These are phyloP conservation scores for Solanum hybrid DNA, from an alignment of 305 asterid genomes.

Conservation along the genomic window DNA sequence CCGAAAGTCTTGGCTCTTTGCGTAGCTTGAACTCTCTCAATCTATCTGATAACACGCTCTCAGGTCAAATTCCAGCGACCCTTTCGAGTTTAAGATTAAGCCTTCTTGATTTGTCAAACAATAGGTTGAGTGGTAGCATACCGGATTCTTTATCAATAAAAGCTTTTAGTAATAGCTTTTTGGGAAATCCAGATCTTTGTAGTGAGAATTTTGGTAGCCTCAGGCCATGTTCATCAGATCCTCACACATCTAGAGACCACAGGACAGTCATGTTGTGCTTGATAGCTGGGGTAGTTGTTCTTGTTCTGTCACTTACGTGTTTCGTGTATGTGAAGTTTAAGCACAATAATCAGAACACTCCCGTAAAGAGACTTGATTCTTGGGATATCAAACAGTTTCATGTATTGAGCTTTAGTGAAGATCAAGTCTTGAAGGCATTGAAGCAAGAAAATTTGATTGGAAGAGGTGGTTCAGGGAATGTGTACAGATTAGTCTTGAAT, in stretches of 20 bases:
- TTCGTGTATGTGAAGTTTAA: slow-evolving; percentile 17
- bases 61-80: slow-evolving; percentile 27
- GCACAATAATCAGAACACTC: slow-evolving; percentile 1
- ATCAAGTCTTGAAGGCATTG: slow-evolving; percentile 23
- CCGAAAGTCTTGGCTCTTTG: slow-evolving; percentile 25
- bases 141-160: slow-evolving; percentile 25
- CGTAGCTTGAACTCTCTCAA: slow-evolving; percentile 29
- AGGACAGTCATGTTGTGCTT: slow-evolving; percentile 16
- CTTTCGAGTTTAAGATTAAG: slow-evolving; percentile 22
- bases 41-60: slow-evolving; percentile 25
- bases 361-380: slow-evolving; percentile 16
- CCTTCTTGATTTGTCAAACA: slow-evolving; percentile 33
- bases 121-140: slow-evolving; percentile 19
- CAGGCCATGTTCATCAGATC: slow-evolving; percentile 16
- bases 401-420: slow-evolving; percentile 30
- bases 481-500: slow-evolving; percentile 22
- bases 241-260: slow-evolving; percentile 4
- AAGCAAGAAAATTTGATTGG: slow-evolving; percentile 36
- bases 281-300: slow-evolving; percentile 13
- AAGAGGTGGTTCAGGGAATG: slow-evolving; percentile 37
- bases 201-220: slow-evolving; percentile 9
- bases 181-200: slow-evolving; percentile 34
- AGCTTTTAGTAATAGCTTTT: slow-evolving; percentile 22
- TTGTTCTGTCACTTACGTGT: slow-evolving; percentile 11
- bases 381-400: slow-evolving; percentile 34